Base-by-base conservation (phyloP, 1,284 basidiomycete species). In the Moniliophthora roreri region DNA sequence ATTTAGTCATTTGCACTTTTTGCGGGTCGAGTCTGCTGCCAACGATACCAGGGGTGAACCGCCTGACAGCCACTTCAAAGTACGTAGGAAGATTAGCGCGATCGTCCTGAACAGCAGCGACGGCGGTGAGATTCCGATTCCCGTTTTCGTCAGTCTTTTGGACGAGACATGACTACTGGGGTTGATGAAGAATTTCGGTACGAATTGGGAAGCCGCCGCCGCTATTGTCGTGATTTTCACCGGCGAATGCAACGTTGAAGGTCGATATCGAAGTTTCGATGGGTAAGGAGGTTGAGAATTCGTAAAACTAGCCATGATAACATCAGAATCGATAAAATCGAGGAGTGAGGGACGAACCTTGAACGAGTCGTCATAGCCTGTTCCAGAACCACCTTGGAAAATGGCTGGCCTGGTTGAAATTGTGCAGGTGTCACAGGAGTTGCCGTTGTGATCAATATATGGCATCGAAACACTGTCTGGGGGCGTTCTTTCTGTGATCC, bases 91-190 rank as follows among this genome's bases (percentile, higher is more conserved):
- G 16, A 36, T 35, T 20, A 2, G 47, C 32, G 11, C 23, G 47
- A 36, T 48, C 47, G 8, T 48, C 36, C 13, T 34, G 47, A 18
- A 48, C 34, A 21, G 47, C 47, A 37, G 47, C 47, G 10, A 48
- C 47, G n/a, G 36, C 36, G 21, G 47, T 48, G 32, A 48, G 32
- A n/a, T 48, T 48, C 34, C 47, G 21, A 10, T 48, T 48, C 10
- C 34, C 36, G n/a, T 28, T 35, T 4, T 16, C 23, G n/a, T 34
- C 46, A 38, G 15, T 10, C 9, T 37, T 36, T 26, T 24, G 32
- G 18, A n/a, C 36, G 32, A 48, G 32, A 37, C 47, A 48, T 8
- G 47, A 48, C 20, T 48, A 18, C 9, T 16, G 8, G 13, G 32
- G 13, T 4, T 36, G 34, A 21, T 20, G 16, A 24, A 48, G 32